Evolutionary conservation across 2,329 filamentous ascomycete genomes (phyloP).

Genomic region (Fusarium goolgardi): DNA sequence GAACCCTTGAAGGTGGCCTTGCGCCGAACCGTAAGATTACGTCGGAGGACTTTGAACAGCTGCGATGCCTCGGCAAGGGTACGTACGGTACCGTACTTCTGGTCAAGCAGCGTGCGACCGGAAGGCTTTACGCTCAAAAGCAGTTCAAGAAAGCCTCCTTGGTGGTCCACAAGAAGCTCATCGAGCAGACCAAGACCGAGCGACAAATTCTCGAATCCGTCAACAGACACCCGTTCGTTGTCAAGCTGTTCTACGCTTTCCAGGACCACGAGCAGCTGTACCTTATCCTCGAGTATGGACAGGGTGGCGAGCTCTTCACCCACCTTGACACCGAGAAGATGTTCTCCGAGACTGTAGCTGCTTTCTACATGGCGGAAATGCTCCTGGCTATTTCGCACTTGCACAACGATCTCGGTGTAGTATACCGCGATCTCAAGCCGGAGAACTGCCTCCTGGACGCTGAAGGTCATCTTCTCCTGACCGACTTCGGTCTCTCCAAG

Average conservation of each 20-base stretch:
- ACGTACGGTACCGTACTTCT: constrained; percentile 95
- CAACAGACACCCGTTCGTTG: constrained; percentile 96
- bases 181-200: constrained; percentile 98
- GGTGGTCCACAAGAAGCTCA: constrained; percentile 92
- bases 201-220: constrained; percentile 94
- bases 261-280: constrained; percentile 98
- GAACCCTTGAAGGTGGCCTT: constrained; percentile 65
- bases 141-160: constrained; percentile 98
- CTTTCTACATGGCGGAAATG: constrained; percentile 99
- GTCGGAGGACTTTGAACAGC: constrained; percentile 86
- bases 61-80: constrained; percentile 94
- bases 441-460: constrained; percentile 96
- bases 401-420: constrained; percentile 89
- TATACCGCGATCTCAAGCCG: constrained; percentile 97
- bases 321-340: constrained; percentile 93
- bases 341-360: constrained; percentile 88
- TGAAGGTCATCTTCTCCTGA: constrained; percentile 91
- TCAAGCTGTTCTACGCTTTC: constrained; percentile 98
- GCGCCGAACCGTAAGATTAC: constrained; percentile 83
- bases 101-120: constrained; percentile 89
- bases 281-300: constrained; percentile 95
- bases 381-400: constrained; percentile 92
- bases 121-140: constrained; percentile 95
- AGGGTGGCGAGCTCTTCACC: constrained; percentile 97
- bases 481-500: constrained; percentile 97